Evolutionary conservation across 202 grass and related monocot genomes (phyloP).

Genomic region (Carex arenaria): DNA sequence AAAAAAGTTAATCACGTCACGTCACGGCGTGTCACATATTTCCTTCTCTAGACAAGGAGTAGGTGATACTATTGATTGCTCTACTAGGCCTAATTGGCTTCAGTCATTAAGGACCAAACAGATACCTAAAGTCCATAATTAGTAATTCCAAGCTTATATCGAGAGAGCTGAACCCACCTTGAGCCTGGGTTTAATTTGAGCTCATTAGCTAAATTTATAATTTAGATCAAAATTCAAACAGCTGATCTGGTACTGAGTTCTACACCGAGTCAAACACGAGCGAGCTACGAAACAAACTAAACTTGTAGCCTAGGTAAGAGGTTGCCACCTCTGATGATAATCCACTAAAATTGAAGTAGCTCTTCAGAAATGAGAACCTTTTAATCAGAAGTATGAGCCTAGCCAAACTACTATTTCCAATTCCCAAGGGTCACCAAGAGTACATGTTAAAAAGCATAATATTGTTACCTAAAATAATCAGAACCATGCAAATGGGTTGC

Average conservation of each 20-base stretch:
- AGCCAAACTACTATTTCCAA: not conserved
- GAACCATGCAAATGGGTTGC: slow-evolving; percentile 94
- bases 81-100: not conserved
- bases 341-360: not conserved
- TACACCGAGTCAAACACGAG: not conserved
- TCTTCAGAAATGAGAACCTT: slow-evolving; percentile 13
- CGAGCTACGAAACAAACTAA: not conserved
- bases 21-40: no score
- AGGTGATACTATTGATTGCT: not conserved
- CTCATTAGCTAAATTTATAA: not conserved
- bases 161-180: not conserved
- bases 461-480: slow-evolving; percentile 86
- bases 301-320: not conserved
- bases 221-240: slow-evolving; percentile 1
- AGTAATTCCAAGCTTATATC: not conserved
- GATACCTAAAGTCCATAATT: not conserved
- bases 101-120: not conserved
- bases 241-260: not conserved
- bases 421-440: not conserved
- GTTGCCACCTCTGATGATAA: slow-evolving; percentile 2
- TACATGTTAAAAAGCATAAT: not conserved
- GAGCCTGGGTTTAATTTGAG: not conserved
- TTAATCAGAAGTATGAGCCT: not conserved
- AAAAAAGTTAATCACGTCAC: no score
- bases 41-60: not conserved